Percentiles rank a stretch among this genome's conserved stretches.
Conservation (phyloP, 106 monocot species). For the Platanthera zijinensis region DNA sequence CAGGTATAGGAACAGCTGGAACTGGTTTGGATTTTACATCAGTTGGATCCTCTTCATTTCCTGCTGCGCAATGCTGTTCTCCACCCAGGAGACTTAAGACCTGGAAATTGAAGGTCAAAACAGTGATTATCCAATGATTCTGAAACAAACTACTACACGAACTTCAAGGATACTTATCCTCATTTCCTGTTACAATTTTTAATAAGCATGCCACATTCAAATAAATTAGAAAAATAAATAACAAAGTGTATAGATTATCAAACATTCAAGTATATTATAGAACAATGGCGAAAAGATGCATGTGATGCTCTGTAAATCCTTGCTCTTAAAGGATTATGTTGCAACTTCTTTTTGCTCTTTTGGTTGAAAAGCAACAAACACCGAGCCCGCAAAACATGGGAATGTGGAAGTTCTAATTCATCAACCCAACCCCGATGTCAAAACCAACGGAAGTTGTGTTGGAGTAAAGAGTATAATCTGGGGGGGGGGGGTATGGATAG, state of each 20-base stretch:
- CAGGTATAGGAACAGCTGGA: slow-evolving; percentile 59
- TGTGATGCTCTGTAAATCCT: not conserved
- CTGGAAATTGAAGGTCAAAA: slow-evolving; percentile 28
- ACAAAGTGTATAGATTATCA: not conserved
- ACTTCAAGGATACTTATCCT: not conserved
- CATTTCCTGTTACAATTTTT: not conserved
- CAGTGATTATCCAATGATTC: not conserved
- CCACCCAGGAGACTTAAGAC: slow-evolving; percentile 67
- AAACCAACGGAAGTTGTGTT: too few species aligned
- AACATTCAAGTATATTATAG: not conserved
- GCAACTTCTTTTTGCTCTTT: not conserved
- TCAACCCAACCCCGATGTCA: too few species aligned
- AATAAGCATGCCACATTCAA: not conserved
- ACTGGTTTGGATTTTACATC: slow-evolving; percentile 22
- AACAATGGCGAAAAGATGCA: not conserved
- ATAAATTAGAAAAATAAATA: not conserved
- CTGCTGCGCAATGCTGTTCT: slow-evolving; percentile 30
- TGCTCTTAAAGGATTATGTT: not conserved
- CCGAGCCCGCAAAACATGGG: not conserved
- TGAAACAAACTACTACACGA: not conserved
- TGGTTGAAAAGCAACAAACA: not conserved
- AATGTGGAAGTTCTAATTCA: too few species aligned
- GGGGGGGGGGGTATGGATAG: too few species aligned
- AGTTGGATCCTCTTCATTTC: slow-evolving; percentile 24
- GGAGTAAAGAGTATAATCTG: too few species aligned